A percentile compares a stretch with the other conserved stretches of the same genome.
Conservation (phyloP, 805 yeast genomes). For the Saturnispora ahearnii region DNA sequence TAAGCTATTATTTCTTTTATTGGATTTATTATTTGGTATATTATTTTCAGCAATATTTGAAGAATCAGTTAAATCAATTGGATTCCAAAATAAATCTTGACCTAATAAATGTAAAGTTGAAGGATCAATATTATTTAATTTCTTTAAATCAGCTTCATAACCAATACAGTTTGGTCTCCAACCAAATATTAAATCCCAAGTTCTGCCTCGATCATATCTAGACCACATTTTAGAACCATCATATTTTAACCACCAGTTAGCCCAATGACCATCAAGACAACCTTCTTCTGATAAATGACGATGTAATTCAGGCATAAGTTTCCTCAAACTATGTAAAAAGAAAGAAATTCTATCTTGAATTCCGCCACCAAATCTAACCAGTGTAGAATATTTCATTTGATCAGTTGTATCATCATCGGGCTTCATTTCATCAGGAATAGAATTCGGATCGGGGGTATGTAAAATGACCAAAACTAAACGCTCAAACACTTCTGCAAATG, state of each 20-base stretch:
- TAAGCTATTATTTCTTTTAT: background rate
- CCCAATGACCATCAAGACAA: conserved; percentile 74
- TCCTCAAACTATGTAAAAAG: conserved; percentile 55
- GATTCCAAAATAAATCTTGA: conserved; percentile 58
- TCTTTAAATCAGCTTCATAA: conserved; percentile 20
- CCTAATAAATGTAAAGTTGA: conserved; percentile 32
- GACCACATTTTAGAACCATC: conserved; percentile 83
- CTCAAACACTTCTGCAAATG: conserved; percentile 65
- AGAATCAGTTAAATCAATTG: conserved; percentile 23
- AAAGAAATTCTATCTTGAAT: conserved; percentile 59
- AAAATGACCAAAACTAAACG: conserved; percentile 64
- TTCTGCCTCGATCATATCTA: conserved; percentile 69
- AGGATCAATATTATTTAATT: conserved; percentile 16
- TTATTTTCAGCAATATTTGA: conserved; percentile 1
- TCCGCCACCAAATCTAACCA: conserved; percentile 42
- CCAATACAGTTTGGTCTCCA: conserved; percentile 43
- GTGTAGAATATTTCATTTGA: conserved; percentile 12
- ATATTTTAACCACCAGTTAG: conserved; percentile 91
- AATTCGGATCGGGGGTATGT: conserved; percentile 54
- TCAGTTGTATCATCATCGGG: conserved; percentile 9
- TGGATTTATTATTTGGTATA: background rate
- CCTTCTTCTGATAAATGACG: conserved; percentile 75
- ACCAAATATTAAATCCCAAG: conserved; percentile 84
- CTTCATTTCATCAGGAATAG: conserved; percentile 11
- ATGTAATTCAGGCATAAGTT: conserved; percentile 64